phyloP scores from a whole-genome alignment of 305 asterid genomes.

The Withania somnifera region DNA sequence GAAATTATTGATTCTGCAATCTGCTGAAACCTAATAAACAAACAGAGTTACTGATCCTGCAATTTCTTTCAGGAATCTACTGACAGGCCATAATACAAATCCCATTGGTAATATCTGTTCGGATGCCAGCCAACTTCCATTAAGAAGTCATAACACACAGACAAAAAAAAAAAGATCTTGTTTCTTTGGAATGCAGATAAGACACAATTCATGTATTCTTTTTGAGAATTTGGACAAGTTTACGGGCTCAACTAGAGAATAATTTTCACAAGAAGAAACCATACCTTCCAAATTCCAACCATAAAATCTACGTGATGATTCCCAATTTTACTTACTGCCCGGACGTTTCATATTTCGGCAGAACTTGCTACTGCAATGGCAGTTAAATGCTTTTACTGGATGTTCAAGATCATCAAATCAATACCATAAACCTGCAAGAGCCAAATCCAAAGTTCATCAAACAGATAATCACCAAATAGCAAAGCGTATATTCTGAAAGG shows the following conservation, averaged over 20 bases:
- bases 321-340: slow-evolving; percentile 28
- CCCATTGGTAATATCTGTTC: neutral
- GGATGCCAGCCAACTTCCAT: neutral
- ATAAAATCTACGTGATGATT: neutral
- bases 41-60: neutral
- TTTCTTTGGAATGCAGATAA: neutral
- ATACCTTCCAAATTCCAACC: neutral
- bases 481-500: neutral
- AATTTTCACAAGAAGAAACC: neutral
- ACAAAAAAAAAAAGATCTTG: neutral
- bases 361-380: slow-evolving; percentile 40
- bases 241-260: neutral
- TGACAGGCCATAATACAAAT: neutral
- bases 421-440: slow-evolving; percentile 73
- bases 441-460: neutral
- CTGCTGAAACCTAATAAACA: neutral
- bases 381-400: slow-evolving; percentile 73
- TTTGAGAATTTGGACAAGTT: neutral
- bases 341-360: slow-evolving; percentile 38
- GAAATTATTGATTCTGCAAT: neutral
- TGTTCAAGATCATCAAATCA: slow-evolving; percentile 78
- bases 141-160: neutral
- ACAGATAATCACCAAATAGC: neutral
- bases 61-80: neutral
- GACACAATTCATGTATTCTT: neutral